Evolutionary conservation across 495 filamentous ascomycete genomes (phyloP).

Genomic region (Cercophora scortea): DNA sequence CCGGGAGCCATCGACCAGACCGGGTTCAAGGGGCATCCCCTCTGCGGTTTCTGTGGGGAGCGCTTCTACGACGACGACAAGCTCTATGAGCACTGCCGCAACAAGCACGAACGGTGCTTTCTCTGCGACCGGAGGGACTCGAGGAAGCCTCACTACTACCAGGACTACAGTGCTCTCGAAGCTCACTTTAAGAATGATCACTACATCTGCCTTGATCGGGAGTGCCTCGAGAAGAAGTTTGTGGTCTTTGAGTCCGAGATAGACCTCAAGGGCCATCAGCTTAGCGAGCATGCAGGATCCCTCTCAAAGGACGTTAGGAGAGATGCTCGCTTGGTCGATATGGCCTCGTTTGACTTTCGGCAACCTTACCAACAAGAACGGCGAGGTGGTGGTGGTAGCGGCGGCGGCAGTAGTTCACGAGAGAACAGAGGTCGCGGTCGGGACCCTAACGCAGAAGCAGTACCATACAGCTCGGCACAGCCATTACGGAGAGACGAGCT

Average conservation of each 20-base stretch:
- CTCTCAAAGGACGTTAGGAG: conserved; percentile 65
- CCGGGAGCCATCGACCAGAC: conserved; percentile 88
- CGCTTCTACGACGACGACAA: conserved; percentile 96
- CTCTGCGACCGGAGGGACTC: conserved; percentile 75
- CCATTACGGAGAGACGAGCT: conserved; percentile 79
- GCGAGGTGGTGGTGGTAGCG: conserved; percentile 39
- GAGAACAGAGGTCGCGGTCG: conserved; percentile 34
- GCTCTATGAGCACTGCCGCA: conserved; percentile 83
- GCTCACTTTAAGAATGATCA: conserved; percentile 82
- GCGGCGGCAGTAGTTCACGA: conserved; percentile 4
- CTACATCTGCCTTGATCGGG: conserved; percentile 73
- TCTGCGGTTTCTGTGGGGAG: conserved; percentile 85
- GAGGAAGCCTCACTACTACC: conserved; percentile 74
- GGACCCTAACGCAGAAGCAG: conserved; percentile 64
- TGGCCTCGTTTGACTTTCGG: conserved; percentile 76
- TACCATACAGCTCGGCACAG: conserved; percentile 72
- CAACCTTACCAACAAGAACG: conserved; percentile 58
- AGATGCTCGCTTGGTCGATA: conserved; percentile 79
- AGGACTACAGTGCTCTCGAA: conserved; percentile 76
- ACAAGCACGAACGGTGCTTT: conserved; percentile 89
- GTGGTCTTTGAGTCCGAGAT: conserved; percentile 94
- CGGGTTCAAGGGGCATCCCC: conserved; percentile 91
- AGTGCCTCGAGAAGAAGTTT: conserved; percentile 95
- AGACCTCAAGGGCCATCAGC: conserved; percentile 62
- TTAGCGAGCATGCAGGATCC: conserved; percentile 25